Evolutionary conservation across 208 protist species (phyloP).

Genomic region (Leishmania braziliensis): DNA sequence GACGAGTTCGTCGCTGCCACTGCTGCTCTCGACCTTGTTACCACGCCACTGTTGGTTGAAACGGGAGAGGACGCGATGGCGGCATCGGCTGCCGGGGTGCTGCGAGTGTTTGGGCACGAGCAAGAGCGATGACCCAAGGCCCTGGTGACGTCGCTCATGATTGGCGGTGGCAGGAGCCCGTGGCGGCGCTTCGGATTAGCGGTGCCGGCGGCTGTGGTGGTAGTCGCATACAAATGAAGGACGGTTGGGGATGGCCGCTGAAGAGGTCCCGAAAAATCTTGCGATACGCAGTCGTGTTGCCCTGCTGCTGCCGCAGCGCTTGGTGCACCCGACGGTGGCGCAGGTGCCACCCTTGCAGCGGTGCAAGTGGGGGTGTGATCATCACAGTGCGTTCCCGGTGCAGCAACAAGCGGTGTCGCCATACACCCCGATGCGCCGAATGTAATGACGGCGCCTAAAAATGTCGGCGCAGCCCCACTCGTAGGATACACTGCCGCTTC

Average conservation of each 20-base stretch:
- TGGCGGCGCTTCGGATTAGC: neutral
- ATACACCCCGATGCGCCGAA: neutral
- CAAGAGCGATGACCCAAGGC: slow-evolving; percentile 6
- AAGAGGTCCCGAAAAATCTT: neutral
- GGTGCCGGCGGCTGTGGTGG: neutral
- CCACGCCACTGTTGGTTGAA: neutral
- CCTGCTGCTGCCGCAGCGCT: neutral
- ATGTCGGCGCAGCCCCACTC: neutral
- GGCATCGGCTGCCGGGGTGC: neutral
- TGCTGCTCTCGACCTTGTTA: neutral
- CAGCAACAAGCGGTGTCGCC: neutral
- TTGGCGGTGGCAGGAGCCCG: neutral
- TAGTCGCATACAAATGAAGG: neutral
- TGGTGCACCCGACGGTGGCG: neutral
- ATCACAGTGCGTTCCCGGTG: neutral
- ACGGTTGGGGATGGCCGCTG: neutral
- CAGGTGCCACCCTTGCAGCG: neutral
- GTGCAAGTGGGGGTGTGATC: neutral
- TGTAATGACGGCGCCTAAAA: neutral
- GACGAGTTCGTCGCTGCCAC: neutral
- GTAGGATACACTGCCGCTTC: neutral
- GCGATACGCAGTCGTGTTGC: neutral
- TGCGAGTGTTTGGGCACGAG: slow-evolving; percentile 8
- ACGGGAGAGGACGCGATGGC: neutral
- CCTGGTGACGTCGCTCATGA: neutral